Evolutionary conservation across 805 yeast species (phyloP), one percentile per base, ranked within the genome.

Genomic region (Yamadazyma kitorensis): DNA sequence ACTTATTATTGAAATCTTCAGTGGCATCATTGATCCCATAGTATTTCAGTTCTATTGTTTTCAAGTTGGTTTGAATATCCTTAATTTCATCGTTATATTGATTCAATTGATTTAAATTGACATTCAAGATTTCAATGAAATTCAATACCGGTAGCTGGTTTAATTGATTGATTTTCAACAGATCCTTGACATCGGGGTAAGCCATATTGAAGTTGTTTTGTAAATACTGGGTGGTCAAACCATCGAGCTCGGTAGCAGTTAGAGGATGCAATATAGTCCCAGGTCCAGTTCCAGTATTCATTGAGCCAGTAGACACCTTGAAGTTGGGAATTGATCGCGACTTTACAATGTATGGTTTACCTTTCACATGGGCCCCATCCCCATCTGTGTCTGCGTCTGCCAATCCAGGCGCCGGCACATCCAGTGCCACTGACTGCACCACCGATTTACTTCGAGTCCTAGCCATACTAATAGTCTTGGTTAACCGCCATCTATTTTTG

Each of bases 21-120:
- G 95, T 83, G 36, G 81, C 82, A 13, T 56, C 50, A 4, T 79
- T 70, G 5, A 87, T 85, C 10, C 72, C 66, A 32, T 74, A 72
- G 44, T 84, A 76, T 17, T 76, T 72, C 2, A 51, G 39, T 4
- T 77, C 61, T 27, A 86, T 62, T 2, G 64, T 55, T 16, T 70
- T 64, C 33, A 84, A 61, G 12, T 70, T 63, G 2, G 48, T 50
- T 15, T 75, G 55, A 5, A 85, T 61, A 0, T 46, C 35, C 10
- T 22, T 12, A 15, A 33, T 21, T 15, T 34, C 24, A 6, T 12
- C 68, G 23, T 4, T 21, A 8, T 21, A 35, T 9, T 30, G 14
- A 5, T 25, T 14, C 15, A 35, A 28, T 15, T 30, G 39, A 13
- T 21, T 20, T 4, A 17, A 26, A 17, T 35, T 35, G 4, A 25